Evolutionary conservation across 108 stramenopile genomes (phyloP), one percentile per base, ranked within the genome.

Genomic region (Skeletonema grethae): DNA sequence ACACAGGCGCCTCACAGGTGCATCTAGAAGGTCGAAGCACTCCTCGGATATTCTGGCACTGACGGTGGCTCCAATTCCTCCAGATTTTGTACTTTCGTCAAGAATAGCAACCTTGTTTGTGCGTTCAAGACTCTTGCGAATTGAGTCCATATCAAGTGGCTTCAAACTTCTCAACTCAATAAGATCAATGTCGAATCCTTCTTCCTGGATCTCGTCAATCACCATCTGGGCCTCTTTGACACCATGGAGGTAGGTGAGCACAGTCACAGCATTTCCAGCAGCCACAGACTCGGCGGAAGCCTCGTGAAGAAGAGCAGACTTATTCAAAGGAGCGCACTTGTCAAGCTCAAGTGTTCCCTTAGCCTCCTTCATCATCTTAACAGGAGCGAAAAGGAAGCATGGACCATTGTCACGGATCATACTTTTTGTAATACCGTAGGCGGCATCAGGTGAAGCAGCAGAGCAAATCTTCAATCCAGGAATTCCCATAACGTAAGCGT

Each of bases 331-430:
- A 75, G 92, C 80, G 74, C 98, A 98, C 55, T 88, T 77, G 60
- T 88, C 98, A 69, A 97, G 80, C 9, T 95, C 94, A 38, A 96
- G 79, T 31, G 75, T 85, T 32, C 97, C 96, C 88, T 97, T 97
- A 24, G 92, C 73, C 67, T 96, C 97, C 80, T 98, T 98, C 98
- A 98, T 98, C 96, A 97, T 96, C 70, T 98, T 98, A 7, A 98
- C 98, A 12, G 98, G 98, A 59, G 95, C 92, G 76, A 98, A 98
- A 67, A 98, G 92, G 58, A 98, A 97, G 88, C 97, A 96, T 2
- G 98, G 98, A 15, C 95, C 98, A 77, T 98, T 96, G 84, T 98
- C 98, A 57, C 98, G 91, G 72, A 98, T 98, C 98, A 98, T 98
- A 84, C 89, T 88, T 86, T 98, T 98, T 57, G 95, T 95, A 60